Conservation (phyloP, 2,329 filamentous ascomycete species). For the Graphilbum fragrans region DNA sequence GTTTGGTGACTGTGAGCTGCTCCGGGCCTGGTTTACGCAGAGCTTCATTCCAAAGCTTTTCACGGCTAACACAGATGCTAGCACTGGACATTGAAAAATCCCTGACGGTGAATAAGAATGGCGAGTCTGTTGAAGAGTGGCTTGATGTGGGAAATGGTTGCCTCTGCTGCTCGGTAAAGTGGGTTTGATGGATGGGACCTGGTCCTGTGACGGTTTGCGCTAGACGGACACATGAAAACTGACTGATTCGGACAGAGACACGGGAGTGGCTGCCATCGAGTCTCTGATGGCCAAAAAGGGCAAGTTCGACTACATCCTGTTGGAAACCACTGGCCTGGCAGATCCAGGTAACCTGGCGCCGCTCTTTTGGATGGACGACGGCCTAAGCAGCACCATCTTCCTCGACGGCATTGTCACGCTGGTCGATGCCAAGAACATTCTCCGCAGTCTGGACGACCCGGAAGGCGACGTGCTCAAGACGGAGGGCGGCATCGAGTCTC, state of each 20-base stretch:
- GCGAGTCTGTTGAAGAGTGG: conserved; percentile 82
- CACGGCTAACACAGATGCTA: conserved; percentile 26
- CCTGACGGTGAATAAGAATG: conserved; percentile 76
- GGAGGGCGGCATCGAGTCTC: conserved; percentile 32
- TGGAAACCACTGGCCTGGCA: conserved; percentile 90
- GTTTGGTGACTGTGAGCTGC: conserved; percentile 16
- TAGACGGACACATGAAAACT: not conserved
- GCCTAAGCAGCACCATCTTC: conserved; percentile 88
- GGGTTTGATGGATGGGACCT: conserved; percentile 13
- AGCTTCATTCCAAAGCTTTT: too few relatives aligned
- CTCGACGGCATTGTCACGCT: conserved; percentile 93
- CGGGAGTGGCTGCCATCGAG: conserved; percentile 89
- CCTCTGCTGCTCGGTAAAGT: conserved; percentile 96
- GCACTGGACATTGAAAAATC: conserved; percentile 93
- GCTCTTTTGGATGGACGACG: conserved; percentile 95
- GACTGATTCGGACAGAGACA: conserved; percentile 45
- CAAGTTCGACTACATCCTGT: conserved; percentile 91
- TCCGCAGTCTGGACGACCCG: conserved; percentile 68
- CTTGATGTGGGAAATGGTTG: conserved; percentile 93
- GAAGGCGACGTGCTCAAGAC: conserved; percentile 39
- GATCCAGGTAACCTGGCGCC: conserved; percentile 94
- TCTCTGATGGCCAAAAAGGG: conserved; percentile 89
- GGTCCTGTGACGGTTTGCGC: too few relatives aligned
- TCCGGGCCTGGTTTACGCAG: not conserved
- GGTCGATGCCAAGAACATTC: conserved; percentile 88